phyloP scores from a whole-genome alignment of 2,329 filamentous ascomycete genomes.

The Daldinia sp. region DNA sequence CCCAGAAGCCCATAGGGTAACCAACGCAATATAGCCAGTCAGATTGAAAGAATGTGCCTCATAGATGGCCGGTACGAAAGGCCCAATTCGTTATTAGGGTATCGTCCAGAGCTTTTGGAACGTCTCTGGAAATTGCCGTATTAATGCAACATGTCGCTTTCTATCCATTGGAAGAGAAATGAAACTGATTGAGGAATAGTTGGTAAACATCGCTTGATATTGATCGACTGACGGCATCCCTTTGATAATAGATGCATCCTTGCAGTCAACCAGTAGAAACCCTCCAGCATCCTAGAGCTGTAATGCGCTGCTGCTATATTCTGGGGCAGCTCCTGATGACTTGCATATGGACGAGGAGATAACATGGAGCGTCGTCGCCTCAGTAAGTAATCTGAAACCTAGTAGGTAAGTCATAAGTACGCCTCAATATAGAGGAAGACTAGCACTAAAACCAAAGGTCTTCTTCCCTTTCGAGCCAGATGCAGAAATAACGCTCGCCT shows the following conservation, averaged over 20 bases:
- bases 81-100: constrained; percentile 35
- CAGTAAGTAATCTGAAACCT: constrained; percentile 41
- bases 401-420: constrained; percentile 38
- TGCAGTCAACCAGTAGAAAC: constrained; percentile 29
- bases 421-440: constrained; percentile 19
- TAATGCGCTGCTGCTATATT: constrained; percentile 27
- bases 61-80: constrained; percentile 13
- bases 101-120: constrained; percentile 27
- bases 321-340: constrained; percentile 42
- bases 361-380: constrained; percentile 28
- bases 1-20: constrained; percentile 28
- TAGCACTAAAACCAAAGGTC: constrained; percentile 30
- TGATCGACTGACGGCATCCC: constrained; percentile 39
- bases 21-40: constrained; percentile 11
- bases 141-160: constrained; percentile 32
- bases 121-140: constrained; percentile 40
- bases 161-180: constrained; percentile 37
- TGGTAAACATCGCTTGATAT: constrained; percentile 31
- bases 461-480: constrained; percentile 42
- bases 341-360: constrained; percentile 40
- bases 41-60: constrained; percentile 17
- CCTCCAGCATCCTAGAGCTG: constrained; percentile 31
- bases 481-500: constrained; percentile 41
- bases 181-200: constrained; percentile 38
- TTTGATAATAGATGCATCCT: constrained; percentile 36